Evolutionary conservation across 768 basidiomycete genomes (phyloP).

Genomic region (Trametes sanguinea): DNA sequence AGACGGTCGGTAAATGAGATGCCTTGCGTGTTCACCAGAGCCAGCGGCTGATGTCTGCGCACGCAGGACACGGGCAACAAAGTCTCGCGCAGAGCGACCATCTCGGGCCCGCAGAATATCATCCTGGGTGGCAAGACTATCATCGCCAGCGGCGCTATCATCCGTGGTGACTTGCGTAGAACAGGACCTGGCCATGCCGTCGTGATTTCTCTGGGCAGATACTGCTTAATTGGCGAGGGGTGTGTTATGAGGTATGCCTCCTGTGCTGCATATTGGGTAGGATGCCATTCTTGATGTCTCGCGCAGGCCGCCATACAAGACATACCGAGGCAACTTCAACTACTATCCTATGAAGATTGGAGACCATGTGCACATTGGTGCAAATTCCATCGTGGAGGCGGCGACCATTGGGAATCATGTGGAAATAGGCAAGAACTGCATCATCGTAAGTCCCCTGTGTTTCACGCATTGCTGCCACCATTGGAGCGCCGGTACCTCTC

Average conservation of each 20-base stretch:
- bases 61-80: constrained; percentile 94
- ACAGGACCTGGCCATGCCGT: constrained; percentile 92
- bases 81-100: constrained; percentile 88
- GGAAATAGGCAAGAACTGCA: constrained; percentile 92
- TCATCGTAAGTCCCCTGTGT: constrained; percentile 64
- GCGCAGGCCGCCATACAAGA: constrained; percentile 83
- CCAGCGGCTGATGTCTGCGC: not conserved
- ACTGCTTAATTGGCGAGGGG: constrained; percentile 88
- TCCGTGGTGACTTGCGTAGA: constrained; percentile 90
- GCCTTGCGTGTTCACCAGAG: not conserved
- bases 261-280: not conserved
- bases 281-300: not conserved
- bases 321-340: constrained; percentile 88
- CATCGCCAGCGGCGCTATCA: constrained; percentile 85
- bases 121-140: constrained; percentile 97
- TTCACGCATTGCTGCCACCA: too few species aligned
- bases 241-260: constrained; percentile 75
- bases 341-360: constrained; percentile 98
- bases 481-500: not conserved
- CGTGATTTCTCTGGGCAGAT: constrained; percentile 89
- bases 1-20: constrained; percentile 57
- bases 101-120: constrained; percentile 94
- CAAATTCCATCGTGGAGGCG: constrained; percentile 88
- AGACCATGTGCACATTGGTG: constrained; percentile 93
- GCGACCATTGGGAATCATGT: constrained; percentile 93